These are phyloP conservation scores for Leishmania aethiopica DNA, from an alignment of 208 protist species.

Conservation along the genomic window DNA sequence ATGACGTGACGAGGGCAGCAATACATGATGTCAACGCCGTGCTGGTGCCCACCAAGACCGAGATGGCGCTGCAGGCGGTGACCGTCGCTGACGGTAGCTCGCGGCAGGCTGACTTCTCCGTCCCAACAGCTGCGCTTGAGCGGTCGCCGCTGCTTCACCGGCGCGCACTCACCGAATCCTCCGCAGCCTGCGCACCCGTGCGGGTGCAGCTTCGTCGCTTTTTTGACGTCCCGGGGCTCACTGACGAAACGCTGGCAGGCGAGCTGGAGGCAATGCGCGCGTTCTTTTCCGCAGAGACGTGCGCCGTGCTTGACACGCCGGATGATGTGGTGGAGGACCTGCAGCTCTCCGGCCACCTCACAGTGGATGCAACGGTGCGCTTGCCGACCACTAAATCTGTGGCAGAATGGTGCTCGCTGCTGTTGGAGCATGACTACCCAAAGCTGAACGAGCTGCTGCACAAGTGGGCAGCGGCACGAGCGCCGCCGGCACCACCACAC, in stretches of 20 bases:
- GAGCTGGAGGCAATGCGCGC: background rate
- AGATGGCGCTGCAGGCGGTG: constrained; percentile 3
- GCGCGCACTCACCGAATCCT: constrained; percentile 3
- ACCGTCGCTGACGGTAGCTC: constrained; percentile 5
- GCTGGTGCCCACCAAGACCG: background rate
- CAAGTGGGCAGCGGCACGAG: background rate
- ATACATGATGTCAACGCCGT: background rate
- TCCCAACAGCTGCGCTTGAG: background rate
- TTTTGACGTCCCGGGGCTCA: constrained; percentile 9
- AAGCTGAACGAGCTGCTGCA: constrained; percentile 15
- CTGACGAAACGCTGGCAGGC: background rate
- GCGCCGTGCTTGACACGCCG: constrained; percentile 10
- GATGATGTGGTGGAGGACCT: constrained; percentile 12
- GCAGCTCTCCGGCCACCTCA: constrained; percentile 8
- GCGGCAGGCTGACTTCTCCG: constrained; percentile 6
- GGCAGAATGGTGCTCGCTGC: background rate
- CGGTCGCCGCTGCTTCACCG: constrained; percentile 9
- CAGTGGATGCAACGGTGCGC: constrained; percentile 10
- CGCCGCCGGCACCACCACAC: background rate
- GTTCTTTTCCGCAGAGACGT: constrained; percentile 21
- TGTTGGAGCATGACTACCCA: constrained; percentile 20
- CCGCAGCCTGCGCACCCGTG: background rate
- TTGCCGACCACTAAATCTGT: background rate
- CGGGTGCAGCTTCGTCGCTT: constrained; percentile 20
- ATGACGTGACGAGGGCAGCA: constrained; percentile 7